Base-by-base conservation (phyloP, 2,329 filamentous ascomycete species). In the Tolypocladium pustulatum region DNA sequence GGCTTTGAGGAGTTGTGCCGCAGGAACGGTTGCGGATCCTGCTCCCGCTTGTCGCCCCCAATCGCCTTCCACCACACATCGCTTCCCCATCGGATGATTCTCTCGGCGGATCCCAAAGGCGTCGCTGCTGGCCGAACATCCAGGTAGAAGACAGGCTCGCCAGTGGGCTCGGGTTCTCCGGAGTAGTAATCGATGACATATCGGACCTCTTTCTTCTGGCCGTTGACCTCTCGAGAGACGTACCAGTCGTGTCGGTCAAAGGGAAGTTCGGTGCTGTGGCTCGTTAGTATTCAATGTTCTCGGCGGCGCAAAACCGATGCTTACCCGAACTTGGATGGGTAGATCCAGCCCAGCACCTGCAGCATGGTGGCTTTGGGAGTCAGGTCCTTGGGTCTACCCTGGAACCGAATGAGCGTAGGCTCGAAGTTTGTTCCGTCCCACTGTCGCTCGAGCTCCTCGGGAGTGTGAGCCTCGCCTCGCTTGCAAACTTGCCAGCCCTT, bases 231-330 rank as follows among this genome's bases (percentile, higher is more conserved):
- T 62, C 94, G 82, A 63, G 89, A 82, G 49, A 99, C 89, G 69
- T 88, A 97, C 94, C 94, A 99, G 72, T 99, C 94, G 71, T 99
- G 94, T 61, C 94, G 85, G 73, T 99, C 94, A 67, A 99, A 99
- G 1, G 94, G 94, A 13, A 91, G 89, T 57, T 91, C 87, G 9
- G 87, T 86, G 6, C 88, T 90, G 62, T 38, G 57, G n/a, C 37
- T 58, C 55, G 61, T 61, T 60, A 57, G 55, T 25, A 4, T 20
- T 20, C 2, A 7, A 8, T 27, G 22, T 53, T 22, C 30, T 34
- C 20, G 1, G 49, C 10, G 49, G 20, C 10, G 49, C 30, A 10
- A 3, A 15, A 27, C n/a, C 6, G 32, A 10, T 1, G 76, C 85
- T 70, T 73, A 91, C 87, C 77, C 88, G 74, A 89, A 99, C 67